Percentiles rank a stretch among this genome's conserved stretches.
Evolutionary conservation across 345 rosid species (phyloP).

Genomic region (Brassica carinata): DNA sequence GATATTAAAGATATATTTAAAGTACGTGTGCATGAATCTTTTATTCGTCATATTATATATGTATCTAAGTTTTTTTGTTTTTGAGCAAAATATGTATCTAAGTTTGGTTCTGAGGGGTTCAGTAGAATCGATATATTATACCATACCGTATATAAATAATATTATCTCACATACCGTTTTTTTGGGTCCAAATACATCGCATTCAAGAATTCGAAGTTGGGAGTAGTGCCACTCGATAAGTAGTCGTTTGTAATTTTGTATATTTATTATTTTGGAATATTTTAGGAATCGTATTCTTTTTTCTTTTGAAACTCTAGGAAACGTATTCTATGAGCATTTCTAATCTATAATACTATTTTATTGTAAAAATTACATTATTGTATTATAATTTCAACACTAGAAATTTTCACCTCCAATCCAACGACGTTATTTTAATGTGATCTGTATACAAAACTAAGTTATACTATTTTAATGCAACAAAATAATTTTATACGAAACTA

Average conservation of each 20-base stretch:
- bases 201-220: conserved; percentile 21
- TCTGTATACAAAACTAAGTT: no score
- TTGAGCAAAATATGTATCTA: neutral
- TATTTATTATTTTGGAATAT: neutral
- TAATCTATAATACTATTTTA: no score
- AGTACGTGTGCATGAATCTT: neutral
- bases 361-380: no score
- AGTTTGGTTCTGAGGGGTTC: neutral
- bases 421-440: no score
- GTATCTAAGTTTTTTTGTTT: neutral
- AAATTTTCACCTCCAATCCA: no score
- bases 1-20: neutral
- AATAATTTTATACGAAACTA: no score
- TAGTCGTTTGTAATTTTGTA: neutral
- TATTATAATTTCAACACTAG: no score
- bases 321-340: neutral
- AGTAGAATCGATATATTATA: neutral
- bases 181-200: neutral
- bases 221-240: conserved; percentile 31
- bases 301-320: neutral
- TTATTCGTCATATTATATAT: neutral
- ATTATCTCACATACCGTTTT: neutral
- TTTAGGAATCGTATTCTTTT: neutral
- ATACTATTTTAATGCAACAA: no score
- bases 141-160: no score